Conservation (phyloP, 495 filamentous ascomycete genomes). For the Tuber brumale region DNA sequence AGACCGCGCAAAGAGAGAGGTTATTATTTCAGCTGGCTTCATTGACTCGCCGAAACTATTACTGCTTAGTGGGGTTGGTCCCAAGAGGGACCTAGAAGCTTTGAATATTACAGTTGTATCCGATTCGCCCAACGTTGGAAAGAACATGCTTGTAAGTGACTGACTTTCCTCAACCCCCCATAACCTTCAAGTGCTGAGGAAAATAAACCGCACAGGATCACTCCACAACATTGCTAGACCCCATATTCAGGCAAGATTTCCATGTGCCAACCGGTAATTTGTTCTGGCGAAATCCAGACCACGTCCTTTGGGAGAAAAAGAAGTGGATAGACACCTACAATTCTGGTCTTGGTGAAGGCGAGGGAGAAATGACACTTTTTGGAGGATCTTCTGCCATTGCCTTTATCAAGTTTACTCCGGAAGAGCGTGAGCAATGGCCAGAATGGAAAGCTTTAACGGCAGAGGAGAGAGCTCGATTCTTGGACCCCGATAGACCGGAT, state of each 20-base stretch:
- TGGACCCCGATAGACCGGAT: conserved; percentile 27
- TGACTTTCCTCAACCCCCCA: conserved; percentile 15
- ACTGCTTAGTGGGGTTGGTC: conserved; percentile 53
- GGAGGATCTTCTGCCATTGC: conserved; percentile 28
- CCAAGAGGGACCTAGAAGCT: conserved; percentile 41
- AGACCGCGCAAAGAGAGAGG: conserved; percentile 45
- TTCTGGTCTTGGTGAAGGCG: conserved; percentile 20
- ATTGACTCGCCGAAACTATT: conserved; percentile 51
- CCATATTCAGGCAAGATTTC: conserved; percentile 37
- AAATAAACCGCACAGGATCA: conserved; percentile 18
- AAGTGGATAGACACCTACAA: conserved; percentile 26
- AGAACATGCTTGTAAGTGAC: conserved; percentile 45
- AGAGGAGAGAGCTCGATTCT: conserved; percentile 26
- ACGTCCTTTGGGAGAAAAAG: conserved; percentile 26
- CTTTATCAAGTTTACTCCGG: conserved; percentile 30
- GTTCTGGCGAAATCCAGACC: conserved; percentile 24
- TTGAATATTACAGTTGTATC: conserved; percentile 46
- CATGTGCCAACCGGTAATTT: conserved; percentile 28
- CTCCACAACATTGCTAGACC: conserved; percentile 28
- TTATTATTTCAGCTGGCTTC: conserved; percentile 48
- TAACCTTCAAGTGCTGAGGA: background rate
- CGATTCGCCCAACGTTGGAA: conserved; percentile 48
- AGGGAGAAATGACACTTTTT: conserved; percentile 27
- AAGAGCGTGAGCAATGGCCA: conserved; percentile 28
- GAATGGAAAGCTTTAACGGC: conserved; percentile 30